Evolutionary conservation across 2,329 filamentous ascomycete species (phyloP).

Genomic region (Neonectria punicea): DNA sequence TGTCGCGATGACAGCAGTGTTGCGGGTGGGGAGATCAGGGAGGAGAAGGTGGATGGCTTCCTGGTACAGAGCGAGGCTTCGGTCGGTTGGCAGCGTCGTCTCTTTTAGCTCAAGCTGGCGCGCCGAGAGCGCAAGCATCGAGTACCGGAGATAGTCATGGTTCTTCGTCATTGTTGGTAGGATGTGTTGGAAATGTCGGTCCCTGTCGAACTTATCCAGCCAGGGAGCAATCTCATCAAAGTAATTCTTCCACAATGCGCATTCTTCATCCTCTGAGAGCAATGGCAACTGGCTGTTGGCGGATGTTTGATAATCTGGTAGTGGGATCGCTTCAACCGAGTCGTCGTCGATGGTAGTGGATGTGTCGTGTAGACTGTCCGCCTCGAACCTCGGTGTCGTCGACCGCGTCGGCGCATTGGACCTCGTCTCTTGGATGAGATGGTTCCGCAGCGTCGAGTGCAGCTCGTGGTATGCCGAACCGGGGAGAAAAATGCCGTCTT

Average conservation of each 20-base stretch:
- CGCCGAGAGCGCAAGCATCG: conserved; percentile 62
- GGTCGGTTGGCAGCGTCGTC: conserved; percentile 47
- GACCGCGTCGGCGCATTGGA: conserved; percentile 51
- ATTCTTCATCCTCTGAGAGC: conserved; percentile 46
- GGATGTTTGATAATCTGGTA: conserved; percentile 34
- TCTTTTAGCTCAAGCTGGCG: conserved; percentile 61
- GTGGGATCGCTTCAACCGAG: conserved; percentile 14
- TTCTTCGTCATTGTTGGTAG: conserved; percentile 58
- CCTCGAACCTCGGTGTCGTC: conserved; percentile 35
- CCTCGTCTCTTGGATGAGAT: conserved; percentile 56
- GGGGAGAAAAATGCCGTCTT: conserved; percentile 58
- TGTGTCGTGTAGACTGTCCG: conserved; percentile 14
- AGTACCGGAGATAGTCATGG: conserved; percentile 57
- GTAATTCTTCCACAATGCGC: conserved; percentile 53
- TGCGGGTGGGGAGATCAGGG: conserved; percentile 58
- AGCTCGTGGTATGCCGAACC: conserved; percentile 59
- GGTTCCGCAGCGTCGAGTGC: conserved; percentile 56
- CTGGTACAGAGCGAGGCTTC: conserved; percentile 60
- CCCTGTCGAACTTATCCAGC: conserved; percentile 65
- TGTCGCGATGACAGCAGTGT: conserved; percentile 61
- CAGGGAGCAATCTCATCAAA: conserved; percentile 55
- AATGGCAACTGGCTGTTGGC: conserved; percentile 15
- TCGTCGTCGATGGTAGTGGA: conserved; percentile 21
- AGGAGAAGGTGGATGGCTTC: conserved; percentile 61
- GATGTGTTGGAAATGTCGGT: conserved; percentile 58